Evolutionary conservation across 257 asterid species (phyloP).

Genomic region (Nicotiana noctiflora): DNA sequence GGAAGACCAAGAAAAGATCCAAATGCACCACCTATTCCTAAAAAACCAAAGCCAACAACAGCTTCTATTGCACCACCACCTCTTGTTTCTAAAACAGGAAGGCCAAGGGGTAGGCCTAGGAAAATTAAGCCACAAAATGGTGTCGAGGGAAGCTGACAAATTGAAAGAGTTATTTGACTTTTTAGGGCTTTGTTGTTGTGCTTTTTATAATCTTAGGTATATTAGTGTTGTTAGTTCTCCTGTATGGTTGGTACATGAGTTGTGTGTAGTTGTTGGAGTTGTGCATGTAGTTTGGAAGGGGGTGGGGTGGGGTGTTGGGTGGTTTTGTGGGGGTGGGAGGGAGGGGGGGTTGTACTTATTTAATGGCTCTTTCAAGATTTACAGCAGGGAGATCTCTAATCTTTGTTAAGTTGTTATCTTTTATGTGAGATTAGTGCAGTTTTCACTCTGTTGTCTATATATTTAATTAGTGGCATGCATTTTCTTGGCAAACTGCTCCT

Average conservation of each 20-base stretch:
- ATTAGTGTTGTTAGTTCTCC: neutral
- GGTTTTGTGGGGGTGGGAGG: conserved; percentile 11
- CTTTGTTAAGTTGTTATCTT: neutral
- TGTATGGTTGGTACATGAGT: conserved; percentile 7
- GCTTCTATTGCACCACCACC: neutral
- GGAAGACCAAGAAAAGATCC: conserved; percentile 87
- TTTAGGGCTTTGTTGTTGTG: neutral
- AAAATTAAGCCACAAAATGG: conserved; percentile 47
- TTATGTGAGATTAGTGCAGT: neutral
- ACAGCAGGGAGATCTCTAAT: neutral
- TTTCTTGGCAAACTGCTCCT: neutral
- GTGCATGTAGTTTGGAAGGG: neutral
- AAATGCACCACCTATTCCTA: conserved; percentile 55
- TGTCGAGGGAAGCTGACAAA: conserved; percentile 12
- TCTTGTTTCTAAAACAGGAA: conserved; percentile 13
- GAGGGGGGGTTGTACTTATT: neutral
- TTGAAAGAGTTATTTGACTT: neutral
- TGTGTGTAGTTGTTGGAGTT: neutral
- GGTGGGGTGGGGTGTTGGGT: neutral
- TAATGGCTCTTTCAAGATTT: conserved; percentile 2
- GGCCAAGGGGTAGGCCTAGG: conserved; percentile 88
- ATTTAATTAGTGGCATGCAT: neutral
- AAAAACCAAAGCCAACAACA: conserved; percentile 49
- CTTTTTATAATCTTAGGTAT: neutral
- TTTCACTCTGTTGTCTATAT: neutral